phyloP scores from a whole-genome alignment of 306 rosid species.

The Quillaja saponaria region DNA sequence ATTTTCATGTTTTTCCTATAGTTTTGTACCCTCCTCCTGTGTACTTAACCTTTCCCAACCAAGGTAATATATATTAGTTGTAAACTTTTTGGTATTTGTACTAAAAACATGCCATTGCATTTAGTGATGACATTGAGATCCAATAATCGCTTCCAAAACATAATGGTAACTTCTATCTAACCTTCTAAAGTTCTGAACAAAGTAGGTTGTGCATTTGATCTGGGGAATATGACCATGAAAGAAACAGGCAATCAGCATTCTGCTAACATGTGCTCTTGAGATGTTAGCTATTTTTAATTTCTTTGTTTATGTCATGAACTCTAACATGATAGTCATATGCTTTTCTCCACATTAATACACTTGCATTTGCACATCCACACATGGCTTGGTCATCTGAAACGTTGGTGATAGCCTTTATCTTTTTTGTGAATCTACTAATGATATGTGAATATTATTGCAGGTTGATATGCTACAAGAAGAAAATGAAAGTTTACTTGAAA shows the following conservation, averaged over 20 bases:
- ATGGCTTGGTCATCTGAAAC: slow-evolving; percentile 8
- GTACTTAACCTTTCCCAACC: not conserved
- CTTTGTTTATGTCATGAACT: slow-evolving; percentile 19
- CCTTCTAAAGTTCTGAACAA: slow-evolving; percentile 28
- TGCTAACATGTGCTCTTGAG: slow-evolving; percentile 23
- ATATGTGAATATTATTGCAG: slow-evolving; percentile 64
- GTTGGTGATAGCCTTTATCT: slow-evolving; percentile 1
- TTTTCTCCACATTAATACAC: slow-evolving; percentile 13
- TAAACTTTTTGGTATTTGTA: not conserved
- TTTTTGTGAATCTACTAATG: slow-evolving; percentile 28
- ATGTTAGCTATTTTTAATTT: not conserved
- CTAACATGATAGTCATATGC: slow-evolving; percentile 2
- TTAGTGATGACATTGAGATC: not conserved
- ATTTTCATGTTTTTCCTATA: too few relatives aligned
- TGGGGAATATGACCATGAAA: slow-evolving; percentile 75
- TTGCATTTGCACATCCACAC: slow-evolving; percentile 21
- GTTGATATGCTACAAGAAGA: slow-evolving; percentile 98
- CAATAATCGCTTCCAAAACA: slow-evolving; percentile 2
- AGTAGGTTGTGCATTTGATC: slow-evolving; percentile 79
- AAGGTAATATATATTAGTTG: not conserved
- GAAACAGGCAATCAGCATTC: slow-evolving; percentile 50
- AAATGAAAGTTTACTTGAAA: slow-evolving; percentile 73
- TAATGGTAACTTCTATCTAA: slow-evolving; percentile 19
- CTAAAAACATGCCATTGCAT: not conserved
- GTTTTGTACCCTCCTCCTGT: too few relatives aligned